These are phyloP conservation scores for Pestalotiopsis sp. DNA, from an alignment of 2,329 filamentous ascomycete species.

Conservation along the genomic window DNA sequence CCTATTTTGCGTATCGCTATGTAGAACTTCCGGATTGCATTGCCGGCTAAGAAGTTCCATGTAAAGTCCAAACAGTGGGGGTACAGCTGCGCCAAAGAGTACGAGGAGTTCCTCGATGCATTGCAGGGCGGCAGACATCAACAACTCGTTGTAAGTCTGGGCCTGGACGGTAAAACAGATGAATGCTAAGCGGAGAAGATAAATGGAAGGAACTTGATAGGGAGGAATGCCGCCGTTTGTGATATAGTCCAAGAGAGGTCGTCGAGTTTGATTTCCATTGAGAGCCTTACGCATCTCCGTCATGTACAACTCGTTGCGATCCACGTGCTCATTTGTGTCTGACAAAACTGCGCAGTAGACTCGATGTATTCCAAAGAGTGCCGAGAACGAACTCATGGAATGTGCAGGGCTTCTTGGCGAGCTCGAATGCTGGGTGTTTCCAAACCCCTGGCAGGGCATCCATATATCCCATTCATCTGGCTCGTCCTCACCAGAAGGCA, in stretches of 20 bases:
- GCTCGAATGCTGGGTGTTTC: slow-evolving; percentile 18
- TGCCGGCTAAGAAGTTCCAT: slow-evolving; percentile 20
- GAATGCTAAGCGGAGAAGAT: slow-evolving; percentile 22
- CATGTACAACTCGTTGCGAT: slow-evolving; percentile 16
- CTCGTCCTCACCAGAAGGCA: slow-evolving; percentile 62
- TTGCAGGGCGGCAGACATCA: slow-evolving; percentile 15
- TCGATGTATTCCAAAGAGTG: slow-evolving; percentile 21
- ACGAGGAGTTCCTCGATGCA: slow-evolving; percentile 21
- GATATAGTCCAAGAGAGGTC: slow-evolving; percentile 15
- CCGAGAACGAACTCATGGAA: slow-evolving; percentile 23
- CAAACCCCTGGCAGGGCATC: slow-evolving; percentile 52
- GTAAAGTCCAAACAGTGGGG: slow-evolving; percentile 21
- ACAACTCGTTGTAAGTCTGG: slow-evolving; percentile 9
- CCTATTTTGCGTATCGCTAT: slow-evolving; percentile 15
- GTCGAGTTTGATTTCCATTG: slow-evolving; percentile 12
- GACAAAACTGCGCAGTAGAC: slow-evolving; percentile 18
- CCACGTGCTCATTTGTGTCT: background rate
- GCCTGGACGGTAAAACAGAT: slow-evolving; percentile 16
- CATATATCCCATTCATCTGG: slow-evolving; percentile 77
- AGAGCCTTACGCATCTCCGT: slow-evolving; percentile 19
- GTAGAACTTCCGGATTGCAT: slow-evolving; percentile 8
- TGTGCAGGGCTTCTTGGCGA: slow-evolving; percentile 22
- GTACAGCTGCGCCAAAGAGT: slow-evolving; percentile 21
- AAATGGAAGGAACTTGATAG: slow-evolving; percentile 19
- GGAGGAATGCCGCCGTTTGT: slow-evolving; percentile 19